Base-by-base conservation (phyloP, 78 protist species). In the Protostelium mycophagum region DNA sequence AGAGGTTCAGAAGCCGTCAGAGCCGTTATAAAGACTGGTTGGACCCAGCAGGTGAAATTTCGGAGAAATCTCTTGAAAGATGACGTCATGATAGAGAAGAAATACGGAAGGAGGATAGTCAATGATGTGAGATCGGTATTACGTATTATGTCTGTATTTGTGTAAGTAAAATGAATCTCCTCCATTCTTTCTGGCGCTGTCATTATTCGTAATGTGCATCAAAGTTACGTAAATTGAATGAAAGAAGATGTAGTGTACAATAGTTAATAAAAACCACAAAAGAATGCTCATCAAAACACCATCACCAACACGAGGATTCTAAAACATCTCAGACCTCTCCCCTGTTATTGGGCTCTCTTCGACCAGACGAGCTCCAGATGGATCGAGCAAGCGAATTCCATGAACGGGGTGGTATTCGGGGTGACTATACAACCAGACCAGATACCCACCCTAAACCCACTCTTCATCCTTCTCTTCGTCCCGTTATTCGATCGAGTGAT, bases 301-400 rank as follows among this genome's bases (percentile, higher is more conserved):
- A n/a, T n/a, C n/a, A n/a, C n/a, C n/a, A n/a, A n/a, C n/a, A n/a
- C n/a, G n/a, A n/a, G n/a, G n/a, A n/a, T n/a, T n/a, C n/a, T n/a
- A n/a, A n/a, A 63, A 89, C 36, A 0, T 38, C 73, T 25, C 73
- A 51, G 73, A 31, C 95, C 97, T 10, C 29, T 92, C 28, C 94
- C 95, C 37, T 38, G 91, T 25, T 96, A 92, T 86, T 96, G 97
- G 97, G 29, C 90, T 28, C 84, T 96, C 29, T 93, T 63, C 36
- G 97, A 96, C 87, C 95, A 92, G 87, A 63, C 86, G 28, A 73
- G 91, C 1, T 36, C 91, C 0, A 88, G 93, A 1, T 96, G 96
- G 96, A 38, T 83, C 1, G 63, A 90, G 28, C 92, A 89, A 36
- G 97, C 96, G 28, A 85, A 38, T 10, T 38, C 38, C 37, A 92